Percentiles rank a stretch among this genome's conserved stretches.
Evolutionary conservation across 352 stramenopile genomes (phyloP).

Genomic region (Thalassiosira exigua): DNA sequence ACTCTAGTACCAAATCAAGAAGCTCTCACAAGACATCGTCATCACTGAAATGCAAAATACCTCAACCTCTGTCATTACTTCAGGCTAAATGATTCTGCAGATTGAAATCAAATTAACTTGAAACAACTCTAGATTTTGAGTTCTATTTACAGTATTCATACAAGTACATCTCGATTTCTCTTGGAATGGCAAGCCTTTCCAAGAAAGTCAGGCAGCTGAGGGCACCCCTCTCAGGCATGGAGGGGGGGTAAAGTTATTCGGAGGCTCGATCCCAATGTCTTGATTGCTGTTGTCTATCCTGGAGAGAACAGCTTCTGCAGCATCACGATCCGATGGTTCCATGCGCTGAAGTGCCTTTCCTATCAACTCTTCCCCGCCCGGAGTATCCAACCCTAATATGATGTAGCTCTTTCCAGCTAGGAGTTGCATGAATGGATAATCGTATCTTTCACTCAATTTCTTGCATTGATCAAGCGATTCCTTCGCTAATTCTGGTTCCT

Average conservation of each 20-base stretch:
- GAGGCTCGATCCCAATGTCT: neutral
- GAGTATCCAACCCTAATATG: conserved; percentile 15
- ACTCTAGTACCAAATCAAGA: too few species aligned
- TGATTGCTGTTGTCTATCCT: conserved; percentile 14
- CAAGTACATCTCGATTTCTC: too few species aligned
- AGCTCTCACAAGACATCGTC: too few species aligned
- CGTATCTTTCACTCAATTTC: conserved; percentile 30
- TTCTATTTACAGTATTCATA: too few species aligned
- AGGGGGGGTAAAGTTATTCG: neutral
- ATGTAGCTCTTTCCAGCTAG: conserved; percentile 35
- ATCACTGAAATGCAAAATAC: too few species aligned
- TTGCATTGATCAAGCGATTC: conserved; percentile 30
- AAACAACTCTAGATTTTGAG: too few species aligned
- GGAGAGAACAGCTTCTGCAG: conserved; percentile 25
- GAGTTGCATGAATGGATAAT: conserved; percentile 38
- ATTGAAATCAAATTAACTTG: too few species aligned
- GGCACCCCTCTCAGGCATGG: neutral
- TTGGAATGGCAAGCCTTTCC: too few species aligned
- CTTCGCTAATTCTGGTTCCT: conserved; percentile 23
- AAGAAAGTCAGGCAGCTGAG: conserved; percentile 9
- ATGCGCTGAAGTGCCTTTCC: conserved; percentile 15
- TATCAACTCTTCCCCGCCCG: conserved; percentile 29
- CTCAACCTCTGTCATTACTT: too few species aligned
- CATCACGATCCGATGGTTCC: conserved; percentile 15
- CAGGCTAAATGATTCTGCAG: too few species aligned